phyloP scores from a whole-genome alignment of 2,329 filamentous ascomycete species.

The Aspergillus carbonarius region DNA sequence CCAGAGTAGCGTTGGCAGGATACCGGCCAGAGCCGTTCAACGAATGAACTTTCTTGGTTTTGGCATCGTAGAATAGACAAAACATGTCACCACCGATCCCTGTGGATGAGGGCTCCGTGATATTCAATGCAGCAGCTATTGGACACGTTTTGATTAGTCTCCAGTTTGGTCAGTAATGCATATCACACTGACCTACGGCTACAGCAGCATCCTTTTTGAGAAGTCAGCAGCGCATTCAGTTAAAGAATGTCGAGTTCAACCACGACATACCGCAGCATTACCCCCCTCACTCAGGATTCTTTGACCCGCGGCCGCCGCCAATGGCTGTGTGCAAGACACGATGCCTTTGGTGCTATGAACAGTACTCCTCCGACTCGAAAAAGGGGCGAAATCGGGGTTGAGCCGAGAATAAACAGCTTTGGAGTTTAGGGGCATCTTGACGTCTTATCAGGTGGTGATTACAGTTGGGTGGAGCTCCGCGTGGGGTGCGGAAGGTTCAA shows the following conservation, averaged over 20 bases:
- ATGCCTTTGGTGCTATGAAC: conserved; percentile 93
- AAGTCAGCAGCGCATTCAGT: background rate
- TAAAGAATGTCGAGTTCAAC: too few relatives aligned
- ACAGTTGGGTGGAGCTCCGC: background rate
- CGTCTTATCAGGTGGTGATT: background rate
- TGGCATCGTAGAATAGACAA: conserved; percentile 85
- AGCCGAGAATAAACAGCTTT: conserved; percentile 52
- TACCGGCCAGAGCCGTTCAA: conserved; percentile 93
- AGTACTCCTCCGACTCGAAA: conserved; percentile 76
- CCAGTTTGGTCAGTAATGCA: background rate
- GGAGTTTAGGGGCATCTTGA: conserved; percentile 49
- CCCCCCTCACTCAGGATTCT: conserved; percentile 82
- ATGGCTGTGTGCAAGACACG: conserved; percentile 82
- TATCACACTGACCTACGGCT: conserved; percentile 66
- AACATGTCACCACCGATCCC: conserved; percentile 98
- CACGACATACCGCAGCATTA: conserved; percentile 76
- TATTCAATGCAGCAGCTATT: conserved; percentile 81
- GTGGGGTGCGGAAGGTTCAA: background rate
- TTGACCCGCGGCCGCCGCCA: conserved; percentile 85
- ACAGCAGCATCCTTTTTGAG: conserved; percentile 81
- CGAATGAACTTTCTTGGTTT: conserved; percentile 75
- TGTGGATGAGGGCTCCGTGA: conserved; percentile 89
- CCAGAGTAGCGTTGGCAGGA: conserved; percentile 66
- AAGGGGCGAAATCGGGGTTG: conserved; percentile 44
- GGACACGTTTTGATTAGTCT: background rate